Conservation (phyloP, 1,139 yeast genomes). For the Saccharomyces hybrid region DNA sequence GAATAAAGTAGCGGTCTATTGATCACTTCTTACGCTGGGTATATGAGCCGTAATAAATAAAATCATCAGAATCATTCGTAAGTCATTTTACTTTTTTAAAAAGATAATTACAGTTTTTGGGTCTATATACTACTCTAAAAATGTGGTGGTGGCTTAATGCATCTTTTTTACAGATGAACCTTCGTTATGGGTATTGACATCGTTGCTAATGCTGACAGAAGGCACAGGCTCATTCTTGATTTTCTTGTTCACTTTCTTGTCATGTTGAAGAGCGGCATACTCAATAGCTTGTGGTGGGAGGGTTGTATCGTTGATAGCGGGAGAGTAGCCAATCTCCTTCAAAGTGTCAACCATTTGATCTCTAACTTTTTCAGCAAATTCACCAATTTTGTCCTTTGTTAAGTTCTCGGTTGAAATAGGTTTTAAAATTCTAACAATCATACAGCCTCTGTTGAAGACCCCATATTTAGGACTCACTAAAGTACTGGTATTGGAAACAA, state of each 20-base stretch:
- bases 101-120: neutral
- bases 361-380: constrained; percentile 39
- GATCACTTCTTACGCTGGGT: neutral
- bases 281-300: constrained; percentile 25
- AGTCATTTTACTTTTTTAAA: neutral
- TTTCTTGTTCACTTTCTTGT: neutral
- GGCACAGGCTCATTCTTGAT: neutral
- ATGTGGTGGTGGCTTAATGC: neutral
- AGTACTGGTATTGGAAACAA: constrained; percentile 75
- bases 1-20: neutral
- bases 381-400: constrained; percentile 54
- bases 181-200: neutral
- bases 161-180: neutral
- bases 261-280: constrained; percentile 2
- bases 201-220: neutral
- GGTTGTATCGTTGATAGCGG: constrained; percentile 26
- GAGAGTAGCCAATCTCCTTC: constrained; percentile 39
- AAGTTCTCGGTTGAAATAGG: constrained; percentile 55
- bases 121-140: neutral
- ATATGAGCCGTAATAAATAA: neutral
- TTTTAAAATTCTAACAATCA: constrained; percentile 57
- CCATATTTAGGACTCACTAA: constrained; percentile 52
- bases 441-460: constrained; percentile 59
- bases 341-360: constrained; percentile 38
- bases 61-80: neutral